Evolutionary conservation across 2,329 filamentous ascomycete genomes (phyloP).

Genomic region (Aspergillus piperis): DNA sequence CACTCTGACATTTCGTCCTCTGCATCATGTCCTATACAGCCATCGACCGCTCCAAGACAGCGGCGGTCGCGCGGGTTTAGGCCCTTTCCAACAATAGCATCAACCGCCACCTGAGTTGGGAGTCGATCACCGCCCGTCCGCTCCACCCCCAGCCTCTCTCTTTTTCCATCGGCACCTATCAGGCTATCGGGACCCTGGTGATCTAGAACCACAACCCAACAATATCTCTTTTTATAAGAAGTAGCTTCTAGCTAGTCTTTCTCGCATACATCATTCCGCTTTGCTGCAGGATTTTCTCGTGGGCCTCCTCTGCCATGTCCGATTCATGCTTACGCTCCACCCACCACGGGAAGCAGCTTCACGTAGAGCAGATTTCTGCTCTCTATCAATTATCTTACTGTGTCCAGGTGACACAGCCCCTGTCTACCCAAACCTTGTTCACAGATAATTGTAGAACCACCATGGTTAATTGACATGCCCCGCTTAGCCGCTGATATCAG

Average conservation of each 20-base stretch:
- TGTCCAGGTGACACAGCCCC: neutral
- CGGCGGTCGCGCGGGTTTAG: neutral
- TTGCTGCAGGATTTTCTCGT: neutral
- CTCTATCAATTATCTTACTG: neutral
- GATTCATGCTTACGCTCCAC: neutral
- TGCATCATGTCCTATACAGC: neutral
- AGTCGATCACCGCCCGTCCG: conserved; percentile 9
- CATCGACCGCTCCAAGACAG: neutral
- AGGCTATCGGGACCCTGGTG: neutral
- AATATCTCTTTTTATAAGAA: neutral
- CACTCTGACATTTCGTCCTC: neutral
- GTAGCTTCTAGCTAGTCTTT: neutral
- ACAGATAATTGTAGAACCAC: neutral
- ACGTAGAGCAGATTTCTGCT: neutral
- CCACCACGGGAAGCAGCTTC: neutral
- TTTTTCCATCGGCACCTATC: conserved; percentile 4
- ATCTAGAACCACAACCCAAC: neutral
- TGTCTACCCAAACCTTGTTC: neutral
- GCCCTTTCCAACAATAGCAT: conserved; percentile 6
- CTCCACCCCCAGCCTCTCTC: conserved; percentile 19
- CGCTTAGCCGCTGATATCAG: neutral
- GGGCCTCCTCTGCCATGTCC: neutral
- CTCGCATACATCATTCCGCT: neutral
- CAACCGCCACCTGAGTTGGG: conserved; percentile 2
- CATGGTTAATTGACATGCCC: neutral